Evolutionary conservation across 2,329 filamentous ascomycete species (phyloP).

Genomic region (Pseudocercospora macadamiae): DNA sequence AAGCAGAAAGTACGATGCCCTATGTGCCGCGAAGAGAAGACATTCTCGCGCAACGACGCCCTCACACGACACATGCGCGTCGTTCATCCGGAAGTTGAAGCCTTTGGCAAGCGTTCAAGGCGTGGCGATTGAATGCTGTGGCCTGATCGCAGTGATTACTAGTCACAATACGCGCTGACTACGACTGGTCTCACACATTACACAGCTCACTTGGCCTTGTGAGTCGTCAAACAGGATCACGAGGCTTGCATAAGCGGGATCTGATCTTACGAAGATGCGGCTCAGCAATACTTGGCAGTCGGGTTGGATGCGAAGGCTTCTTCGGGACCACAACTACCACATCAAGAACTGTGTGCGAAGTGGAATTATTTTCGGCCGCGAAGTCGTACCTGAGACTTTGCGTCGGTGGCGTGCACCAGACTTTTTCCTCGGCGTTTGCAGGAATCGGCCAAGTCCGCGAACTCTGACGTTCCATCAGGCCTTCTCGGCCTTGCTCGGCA

Average conservation of each 20-base stretch:
- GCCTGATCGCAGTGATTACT: not conserved
- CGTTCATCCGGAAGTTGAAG: constrained; percentile 85
- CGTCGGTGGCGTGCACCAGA: constrained; percentile 5
- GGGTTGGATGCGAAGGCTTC: no score
- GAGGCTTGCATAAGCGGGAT: constrained; percentile 15
- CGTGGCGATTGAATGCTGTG: constrained; percentile 35
- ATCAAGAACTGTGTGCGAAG: not conserved
- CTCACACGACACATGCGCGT: constrained; percentile 92
- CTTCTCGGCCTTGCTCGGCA: not conserved
- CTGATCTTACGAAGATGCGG: constrained; percentile 12
- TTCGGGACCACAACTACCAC: not conserved
- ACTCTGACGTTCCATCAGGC: not conserved
- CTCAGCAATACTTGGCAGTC: constrained; percentile 16
- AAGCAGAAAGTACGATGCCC: constrained; percentile 95
- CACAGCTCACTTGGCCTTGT: not conserved
- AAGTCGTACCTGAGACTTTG: constrained; percentile 1
- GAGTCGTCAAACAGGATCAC: constrained; percentile 2
- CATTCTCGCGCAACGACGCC: constrained; percentile 92
- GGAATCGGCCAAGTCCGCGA: constrained; percentile 4
- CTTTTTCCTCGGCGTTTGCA: not conserved
- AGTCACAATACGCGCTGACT: not conserved
- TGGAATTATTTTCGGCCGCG: constrained; percentile 6
- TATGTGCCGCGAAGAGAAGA: constrained; percentile 93
- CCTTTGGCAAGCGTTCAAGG: constrained; percentile 66
- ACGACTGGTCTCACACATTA: not conserved